Evolutionary conservation across 1,284 basidiomycete species (phyloP).

Genomic region (Apiotrichum siamense): DNA sequence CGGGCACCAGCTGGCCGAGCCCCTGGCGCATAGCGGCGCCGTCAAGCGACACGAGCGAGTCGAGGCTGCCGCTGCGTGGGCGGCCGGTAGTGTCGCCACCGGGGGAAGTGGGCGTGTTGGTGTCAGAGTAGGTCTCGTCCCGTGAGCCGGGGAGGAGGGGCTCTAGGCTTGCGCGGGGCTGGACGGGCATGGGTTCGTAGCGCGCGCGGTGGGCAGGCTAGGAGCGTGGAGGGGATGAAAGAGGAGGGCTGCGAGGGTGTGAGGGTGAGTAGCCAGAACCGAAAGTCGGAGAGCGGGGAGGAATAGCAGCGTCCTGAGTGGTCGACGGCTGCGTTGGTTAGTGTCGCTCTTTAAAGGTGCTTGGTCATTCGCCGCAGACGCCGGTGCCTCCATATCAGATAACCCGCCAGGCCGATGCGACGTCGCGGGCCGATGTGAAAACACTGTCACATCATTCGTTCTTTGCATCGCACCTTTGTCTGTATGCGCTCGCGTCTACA

Average conservation of each 20-base stretch:
- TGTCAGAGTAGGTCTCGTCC: background rate
- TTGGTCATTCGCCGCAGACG: too few species aligned
- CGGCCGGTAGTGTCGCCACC: background rate
- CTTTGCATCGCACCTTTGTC: too few species aligned
- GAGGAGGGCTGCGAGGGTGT: background rate
- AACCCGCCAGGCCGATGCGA: background rate
- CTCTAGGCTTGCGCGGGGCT: background rate
- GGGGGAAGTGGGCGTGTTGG: background rate
- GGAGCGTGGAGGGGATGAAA: background rate
- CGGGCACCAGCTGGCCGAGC: constrained; percentile 9
- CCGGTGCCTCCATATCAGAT: background rate
- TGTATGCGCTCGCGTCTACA: constrained; percentile 17
- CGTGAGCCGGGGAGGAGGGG: background rate
- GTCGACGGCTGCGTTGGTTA: too few species aligned
- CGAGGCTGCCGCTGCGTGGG: background rate
- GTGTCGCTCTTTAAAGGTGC: too few species aligned
- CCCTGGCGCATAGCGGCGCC: background rate
- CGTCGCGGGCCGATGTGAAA: too few species aligned
- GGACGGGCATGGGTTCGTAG: background rate
- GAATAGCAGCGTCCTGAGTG: too few species aligned
- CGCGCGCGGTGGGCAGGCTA: too few species aligned
- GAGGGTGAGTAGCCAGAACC: background rate
- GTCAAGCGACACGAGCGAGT: background rate
- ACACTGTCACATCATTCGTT: too few species aligned
- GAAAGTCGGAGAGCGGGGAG: too few species aligned